Conservation (phyloP, 2,329 filamentous ascomycete genomes). For the Pleurostoma richardsiae region DNA sequence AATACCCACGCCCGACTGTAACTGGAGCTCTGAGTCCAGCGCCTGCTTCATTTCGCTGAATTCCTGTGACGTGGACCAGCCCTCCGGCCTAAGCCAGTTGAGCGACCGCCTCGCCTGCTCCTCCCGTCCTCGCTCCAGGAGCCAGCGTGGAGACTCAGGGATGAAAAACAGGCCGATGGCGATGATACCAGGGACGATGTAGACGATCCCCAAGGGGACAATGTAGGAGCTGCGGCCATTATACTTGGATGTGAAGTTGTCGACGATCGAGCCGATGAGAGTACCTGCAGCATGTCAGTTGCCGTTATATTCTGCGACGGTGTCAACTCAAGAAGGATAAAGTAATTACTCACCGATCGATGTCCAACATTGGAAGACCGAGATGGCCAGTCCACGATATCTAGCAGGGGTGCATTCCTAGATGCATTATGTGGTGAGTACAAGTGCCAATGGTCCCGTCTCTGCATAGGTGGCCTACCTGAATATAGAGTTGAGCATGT, state of each 20-base stretch:
- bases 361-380: slow-evolving; percentile 38
- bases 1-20: slow-evolving; percentile 26
- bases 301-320: too few relatives aligned
- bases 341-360: slow-evolving; percentile 19
- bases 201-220: slow-evolving; percentile 34
- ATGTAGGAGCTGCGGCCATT: slow-evolving; percentile 29
- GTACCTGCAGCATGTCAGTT: slow-evolving; percentile 1
- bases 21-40: slow-evolving; percentile 24
- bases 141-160: slow-evolving; percentile 34
- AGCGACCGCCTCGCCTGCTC: slow-evolving; percentile 24
- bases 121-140: slow-evolving; percentile 25
- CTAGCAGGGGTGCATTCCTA: slow-evolving; percentile 27
- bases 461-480: slow-evolving; percentile 9
- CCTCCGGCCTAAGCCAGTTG: slow-evolving; percentile 22
- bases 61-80: slow-evolving; percentile 24
- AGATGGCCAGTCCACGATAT: slow-evolving; percentile 37
- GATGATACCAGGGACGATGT: slow-evolving; percentile 29
- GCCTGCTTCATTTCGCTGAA: slow-evolving; percentile 29
- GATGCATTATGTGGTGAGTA: background rate
- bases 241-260: slow-evolving; percentile 39
- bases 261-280: slow-evolving; percentile 42
- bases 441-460: background rate
- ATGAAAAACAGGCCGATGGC: slow-evolving; percentile 29
- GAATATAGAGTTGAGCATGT: slow-evolving; percentile 29
- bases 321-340: background rate